Evolutionary conservation across 2,329 filamentous ascomycete genomes (phyloP), one percentile per base, ranked within the genome.

Genomic region (Colletotrichum higginsianum): DNA sequence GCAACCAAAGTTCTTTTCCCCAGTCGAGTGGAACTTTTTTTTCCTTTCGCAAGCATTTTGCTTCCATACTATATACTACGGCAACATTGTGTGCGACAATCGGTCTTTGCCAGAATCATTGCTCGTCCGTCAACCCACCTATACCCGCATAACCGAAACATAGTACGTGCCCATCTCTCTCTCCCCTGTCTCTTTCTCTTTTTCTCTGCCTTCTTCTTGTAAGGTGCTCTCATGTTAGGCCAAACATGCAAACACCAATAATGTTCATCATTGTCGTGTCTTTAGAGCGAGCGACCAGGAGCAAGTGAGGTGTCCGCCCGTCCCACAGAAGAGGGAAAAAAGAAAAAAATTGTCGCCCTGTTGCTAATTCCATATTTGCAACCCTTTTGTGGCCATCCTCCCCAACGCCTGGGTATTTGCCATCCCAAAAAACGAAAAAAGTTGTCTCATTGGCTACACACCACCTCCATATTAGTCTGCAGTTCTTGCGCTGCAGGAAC

Each of bases 371-470:
- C 61, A 66, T 50, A 38, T 26, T 65, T n/a, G 58, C 46, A 66
- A 60, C 61, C 23, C 16, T 47, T 57, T 42, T 26, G 46, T 40
- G 47, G 49, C 60, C 30, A 23, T 61, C 65, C 18, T 60, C 65
- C 44, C 56, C 67, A 72, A 72, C 70, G 67, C 70, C 70, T 70
- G 66, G 70, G 70, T 72, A 71, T 72, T 72, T 57, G 53, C 70
- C 66, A 46, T 55, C 67, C 67, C 70, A 61, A 69, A 72, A 67
- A 56, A 16, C 42, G 18, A 38, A 66, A 30, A 66, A 61, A 58
- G 16, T 30, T 38, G 40, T 30, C 62, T 49, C 40, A n/a, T 46
- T 42, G 40, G 42, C 62, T 11, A 21, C 40, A 46, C 23, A 38
- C 12, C 47, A 38, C 35, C 35, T n/a, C 38, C 42, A 2, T 4